phyloP scores from a whole-genome alignment of 2,329 filamentous ascomycete species.

The Pseudogymnoascus pannorum region DNA sequence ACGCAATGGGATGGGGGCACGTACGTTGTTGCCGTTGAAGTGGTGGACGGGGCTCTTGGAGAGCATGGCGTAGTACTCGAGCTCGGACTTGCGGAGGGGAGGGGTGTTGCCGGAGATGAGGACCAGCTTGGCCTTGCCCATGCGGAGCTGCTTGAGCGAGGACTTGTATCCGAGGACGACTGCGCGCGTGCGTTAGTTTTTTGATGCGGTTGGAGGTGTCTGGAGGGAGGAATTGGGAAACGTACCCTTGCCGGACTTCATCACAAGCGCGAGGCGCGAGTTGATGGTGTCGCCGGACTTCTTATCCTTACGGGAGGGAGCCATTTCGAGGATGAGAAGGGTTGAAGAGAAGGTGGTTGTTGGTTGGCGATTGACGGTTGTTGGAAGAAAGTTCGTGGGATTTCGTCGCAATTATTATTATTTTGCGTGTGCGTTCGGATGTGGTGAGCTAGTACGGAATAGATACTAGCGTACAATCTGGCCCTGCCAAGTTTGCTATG shows the following conservation, averaged over 20 bases:
- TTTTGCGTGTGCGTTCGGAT: constrained; percentile 7
- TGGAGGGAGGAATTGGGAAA: constrained; percentile 11
- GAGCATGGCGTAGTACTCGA: constrained; percentile 92
- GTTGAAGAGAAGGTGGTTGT: constrained; percentile 31
- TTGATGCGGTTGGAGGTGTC: background rate
- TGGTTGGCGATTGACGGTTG: constrained; percentile 19
- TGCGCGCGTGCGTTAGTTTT: constrained; percentile 25
- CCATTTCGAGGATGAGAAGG: constrained; percentile 40
- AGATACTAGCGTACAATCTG: background rate
- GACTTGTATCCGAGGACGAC: constrained; percentile 89
- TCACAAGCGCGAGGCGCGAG: constrained; percentile 54
- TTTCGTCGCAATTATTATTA: constrained; percentile 29
- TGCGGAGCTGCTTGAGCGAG: constrained; percentile 82
- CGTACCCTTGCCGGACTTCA: constrained; percentile 57
- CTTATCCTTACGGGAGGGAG: constrained; percentile 69
- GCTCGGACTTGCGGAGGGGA: constrained; percentile 94
- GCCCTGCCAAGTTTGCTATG: background rate
- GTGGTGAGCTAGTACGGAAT: background rate
- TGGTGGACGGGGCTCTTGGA: constrained; percentile 95
- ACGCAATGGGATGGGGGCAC: constrained; percentile 36
- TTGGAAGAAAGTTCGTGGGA: constrained; percentile 34
- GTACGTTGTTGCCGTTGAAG: constrained; percentile 98
- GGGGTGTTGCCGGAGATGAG: constrained; percentile 95
- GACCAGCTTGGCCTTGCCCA: constrained; percentile 97
- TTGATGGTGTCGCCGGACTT: constrained; percentile 76